Conservation (phyloP, 108 stramenopile genomes). For the Nitzschia sp. region DNA sequence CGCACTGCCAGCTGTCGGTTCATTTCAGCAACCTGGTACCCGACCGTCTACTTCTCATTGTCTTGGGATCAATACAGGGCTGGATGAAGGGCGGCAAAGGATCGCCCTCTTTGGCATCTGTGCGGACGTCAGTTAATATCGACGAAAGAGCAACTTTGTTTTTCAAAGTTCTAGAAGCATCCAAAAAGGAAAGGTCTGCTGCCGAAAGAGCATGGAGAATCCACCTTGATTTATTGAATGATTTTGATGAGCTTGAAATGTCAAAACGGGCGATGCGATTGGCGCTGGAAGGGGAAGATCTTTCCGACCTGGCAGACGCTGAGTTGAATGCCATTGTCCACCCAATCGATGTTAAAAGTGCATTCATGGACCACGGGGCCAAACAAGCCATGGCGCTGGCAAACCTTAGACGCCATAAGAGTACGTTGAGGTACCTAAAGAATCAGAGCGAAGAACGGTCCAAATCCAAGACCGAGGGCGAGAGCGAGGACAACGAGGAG, state of each 20-base stretch:
- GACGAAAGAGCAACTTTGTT: slow-evolving; percentile 37
- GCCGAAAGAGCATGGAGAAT: slow-evolving; percentile 58
- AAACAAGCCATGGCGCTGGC: slow-evolving; percentile 62
- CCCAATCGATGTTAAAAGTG: slow-evolving; percentile 27
- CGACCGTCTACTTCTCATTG: background rate
- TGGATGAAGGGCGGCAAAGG: background rate
- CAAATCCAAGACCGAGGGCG: background rate
- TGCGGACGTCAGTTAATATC: slow-evolving; percentile 3
- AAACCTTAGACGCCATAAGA: slow-evolving; percentile 52
- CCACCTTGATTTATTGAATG: slow-evolving; percentile 67
- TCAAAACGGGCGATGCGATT: slow-evolving; percentile 62
- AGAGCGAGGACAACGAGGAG: slow-evolving; percentile 9
- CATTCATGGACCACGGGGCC: slow-evolving; percentile 47
- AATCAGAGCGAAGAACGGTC: slow-evolving; percentile 43
- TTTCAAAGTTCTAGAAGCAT: slow-evolving; percentile 42
- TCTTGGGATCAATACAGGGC: background rate
- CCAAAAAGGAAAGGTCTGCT: slow-evolving; percentile 41
- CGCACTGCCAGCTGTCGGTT: background rate
- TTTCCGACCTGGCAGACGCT: slow-evolving; percentile 42
- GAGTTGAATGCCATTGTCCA: slow-evolving; percentile 49
- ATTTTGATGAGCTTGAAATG: slow-evolving; percentile 67
- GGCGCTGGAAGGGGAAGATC: slow-evolving; percentile 42
- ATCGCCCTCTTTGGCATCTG: background rate
- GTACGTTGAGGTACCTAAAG: slow-evolving; percentile 63
- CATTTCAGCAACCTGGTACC: background rate